A percentile compares a stretch with the other conserved stretches of the same genome.
These are phyloP conservation scores for Podaxis sp. DNA, from an alignment of 768 basidiomycete species.

Conservation along the genomic window DNA sequence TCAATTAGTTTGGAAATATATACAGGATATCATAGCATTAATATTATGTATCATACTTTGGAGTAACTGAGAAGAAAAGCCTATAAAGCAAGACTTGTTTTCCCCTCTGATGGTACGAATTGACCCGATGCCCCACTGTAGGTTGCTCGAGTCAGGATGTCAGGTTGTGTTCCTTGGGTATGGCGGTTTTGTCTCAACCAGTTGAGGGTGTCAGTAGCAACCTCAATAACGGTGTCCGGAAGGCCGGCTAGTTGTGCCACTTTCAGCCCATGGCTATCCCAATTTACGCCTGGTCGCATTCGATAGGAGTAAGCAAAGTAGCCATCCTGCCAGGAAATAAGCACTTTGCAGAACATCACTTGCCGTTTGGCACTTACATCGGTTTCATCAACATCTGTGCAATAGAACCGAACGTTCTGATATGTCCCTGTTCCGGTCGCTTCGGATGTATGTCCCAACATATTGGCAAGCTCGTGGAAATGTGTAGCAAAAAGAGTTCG, in stretches of 20 bases:
- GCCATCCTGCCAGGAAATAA: conserved; percentile 48
- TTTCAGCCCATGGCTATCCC: conserved; percentile 88
- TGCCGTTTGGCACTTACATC: conserved; percentile 46
- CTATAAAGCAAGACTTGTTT: not conserved
- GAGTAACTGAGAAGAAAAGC: not conserved
- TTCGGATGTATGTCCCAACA: conserved; percentile 64
- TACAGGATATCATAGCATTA: conserved; percentile 8
- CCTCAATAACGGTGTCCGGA: conserved; percentile 57
- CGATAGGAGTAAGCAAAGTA: conserved; percentile 85
- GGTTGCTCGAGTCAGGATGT: not conserved
- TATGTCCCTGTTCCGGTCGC: conserved; percentile 48
- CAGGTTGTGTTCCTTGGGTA: not conserved
- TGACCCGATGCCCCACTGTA: not conserved
- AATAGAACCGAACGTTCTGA: conserved; percentile 76
- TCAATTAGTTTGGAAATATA: not conserved
- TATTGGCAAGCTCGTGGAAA: conserved; percentile 89
- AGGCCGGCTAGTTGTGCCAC: conserved; percentile 88
- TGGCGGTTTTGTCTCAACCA: conserved; percentile 29
- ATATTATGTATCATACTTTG: not conserved
- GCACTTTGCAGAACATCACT: conserved; percentile 1
- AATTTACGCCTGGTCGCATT: conserved; percentile 80
- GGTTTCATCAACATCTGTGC: conserved; percentile 82
- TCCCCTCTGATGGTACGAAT: not conserved
- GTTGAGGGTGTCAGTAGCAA: conserved; percentile 57
- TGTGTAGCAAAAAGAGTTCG: conserved; percentile 98